phyloP scores from a whole-genome alignment of 192 early-diverging fungal genomes.

The Backusella sp. region DNA sequence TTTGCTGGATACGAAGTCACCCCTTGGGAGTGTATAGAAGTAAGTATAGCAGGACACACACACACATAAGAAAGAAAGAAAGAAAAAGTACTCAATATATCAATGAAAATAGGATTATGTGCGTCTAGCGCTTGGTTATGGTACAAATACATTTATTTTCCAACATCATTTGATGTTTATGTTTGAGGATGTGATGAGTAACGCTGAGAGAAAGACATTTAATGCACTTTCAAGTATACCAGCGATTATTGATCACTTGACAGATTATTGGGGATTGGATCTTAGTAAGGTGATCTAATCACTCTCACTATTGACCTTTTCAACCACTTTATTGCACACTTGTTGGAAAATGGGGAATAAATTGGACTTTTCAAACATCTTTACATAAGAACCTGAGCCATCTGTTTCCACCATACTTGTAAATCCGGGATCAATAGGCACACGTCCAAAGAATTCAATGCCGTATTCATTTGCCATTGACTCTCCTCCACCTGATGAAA shows the following conservation, averaged over 20 bases:
- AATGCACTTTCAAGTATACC: conserved; percentile 78
- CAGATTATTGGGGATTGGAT: conserved; percentile 45
- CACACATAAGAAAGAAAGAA: background rate
- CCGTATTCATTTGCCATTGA: conserved; percentile 84
- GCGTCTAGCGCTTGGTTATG: conserved; percentile 68
- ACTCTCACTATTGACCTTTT: conserved; percentile 8
- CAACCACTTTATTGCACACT: conserved; percentile 43
- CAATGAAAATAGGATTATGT: conserved; percentile 50
- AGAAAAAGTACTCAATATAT: background rate
- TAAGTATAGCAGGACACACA: background rate
- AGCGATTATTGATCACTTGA: conserved; percentile 78
- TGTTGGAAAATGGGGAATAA: conserved; percentile 53
- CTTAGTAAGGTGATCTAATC: conserved; percentile 4
- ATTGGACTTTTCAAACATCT: conserved; percentile 48
- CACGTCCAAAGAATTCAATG: conserved; percentile 84
- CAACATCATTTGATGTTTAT: conserved; percentile 98
- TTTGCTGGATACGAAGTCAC: conserved; percentile 82
- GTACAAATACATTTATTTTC: conserved; percentile 81
- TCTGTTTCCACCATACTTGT: conserved; percentile 62
- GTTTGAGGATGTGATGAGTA: conserved; percentile 82
- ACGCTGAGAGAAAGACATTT: conserved; percentile 83
- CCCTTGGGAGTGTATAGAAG: conserved; percentile 78
- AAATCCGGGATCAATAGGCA: conserved; percentile 88
- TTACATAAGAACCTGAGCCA: conserved; percentile 39
- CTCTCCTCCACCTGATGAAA: conserved; percentile 92